Percentiles rank a stretch among this genome's conserved stretches.
These are phyloP conservation scores for Penicillium riverlandense DNA, from an alignment of 495 filamentous ascomycete species.

Conservation along the genomic window DNA sequence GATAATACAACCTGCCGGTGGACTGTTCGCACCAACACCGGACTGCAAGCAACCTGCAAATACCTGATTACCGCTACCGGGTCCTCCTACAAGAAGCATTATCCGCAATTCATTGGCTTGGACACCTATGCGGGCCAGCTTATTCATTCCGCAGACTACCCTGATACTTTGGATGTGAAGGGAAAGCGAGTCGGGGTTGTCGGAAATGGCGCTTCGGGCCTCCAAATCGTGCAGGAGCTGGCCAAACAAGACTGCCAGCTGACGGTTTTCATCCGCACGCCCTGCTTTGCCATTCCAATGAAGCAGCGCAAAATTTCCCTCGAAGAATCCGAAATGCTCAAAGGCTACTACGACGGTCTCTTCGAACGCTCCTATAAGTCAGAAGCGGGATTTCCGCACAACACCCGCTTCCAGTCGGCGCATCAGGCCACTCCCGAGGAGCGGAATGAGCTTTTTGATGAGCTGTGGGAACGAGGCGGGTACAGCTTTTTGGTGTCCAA, in stretches of 20 bases:
- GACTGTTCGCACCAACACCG: slow-evolving; percentile 10
- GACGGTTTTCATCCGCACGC: slow-evolving; percentile 42
- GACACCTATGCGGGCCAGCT: slow-evolving; percentile 7
- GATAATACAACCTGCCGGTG: slow-evolving; percentile 25
- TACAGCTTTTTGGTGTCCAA: slow-evolving; percentile 42
- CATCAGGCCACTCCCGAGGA: slow-evolving; percentile 41
- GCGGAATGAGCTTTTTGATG: slow-evolving; percentile 36
- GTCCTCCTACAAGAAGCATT: slow-evolving; percentile 12
- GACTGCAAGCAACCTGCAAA: slow-evolving; percentile 12
- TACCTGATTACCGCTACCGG: slow-evolving; percentile 18
- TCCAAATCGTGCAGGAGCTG: slow-evolving; percentile 21
- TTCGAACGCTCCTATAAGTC: slow-evolving; percentile 25
- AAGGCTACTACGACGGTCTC: slow-evolving; percentile 34
- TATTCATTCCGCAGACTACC: slow-evolving; percentile 12
- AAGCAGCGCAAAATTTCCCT: slow-evolving; percentile 28
- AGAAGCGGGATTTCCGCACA: slow-evolving; percentile 37
- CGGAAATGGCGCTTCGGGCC: slow-evolving; percentile 16
- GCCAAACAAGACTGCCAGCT: slow-evolving; percentile 26
- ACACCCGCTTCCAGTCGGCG: slow-evolving; percentile 24
- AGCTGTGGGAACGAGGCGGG: slow-evolving; percentile 41
- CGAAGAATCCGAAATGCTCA: slow-evolving; percentile 38
- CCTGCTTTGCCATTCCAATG: slow-evolving; percentile 38
- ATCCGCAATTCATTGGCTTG: slow-evolving; percentile 13
- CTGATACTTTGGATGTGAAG: slow-evolving; percentile 7
- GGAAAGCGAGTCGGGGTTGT: slow-evolving; percentile 20